Conservation (phyloP, 345 rosid genomes). For the Abelmoschus esculentus region DNA sequence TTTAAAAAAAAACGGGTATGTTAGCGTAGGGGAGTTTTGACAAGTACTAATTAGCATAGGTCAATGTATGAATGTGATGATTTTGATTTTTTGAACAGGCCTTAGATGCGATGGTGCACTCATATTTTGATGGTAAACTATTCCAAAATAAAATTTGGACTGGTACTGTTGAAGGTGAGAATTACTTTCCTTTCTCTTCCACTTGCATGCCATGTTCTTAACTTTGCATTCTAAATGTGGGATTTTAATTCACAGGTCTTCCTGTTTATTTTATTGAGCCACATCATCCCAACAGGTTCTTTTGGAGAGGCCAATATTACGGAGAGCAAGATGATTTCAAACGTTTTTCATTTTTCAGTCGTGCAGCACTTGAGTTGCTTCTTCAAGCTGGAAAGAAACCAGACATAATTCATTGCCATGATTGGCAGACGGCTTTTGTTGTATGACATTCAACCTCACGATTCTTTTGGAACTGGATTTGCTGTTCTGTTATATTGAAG, state of each 20-base stretch:
- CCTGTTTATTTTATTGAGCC: slow-evolving; percentile 97
- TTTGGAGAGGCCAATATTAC: slow-evolving; percentile 89
- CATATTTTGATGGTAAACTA: slow-evolving; percentile 76
- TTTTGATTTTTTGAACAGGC: slow-evolving; percentile 43
- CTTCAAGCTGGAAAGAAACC: slow-evolving; percentile 89
- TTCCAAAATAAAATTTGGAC: slow-evolving; percentile 88
- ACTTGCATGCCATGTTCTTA: slow-evolving; percentile 4
- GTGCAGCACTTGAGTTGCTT: slow-evolving; percentile 91
- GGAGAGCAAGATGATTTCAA: slow-evolving; percentile 93
- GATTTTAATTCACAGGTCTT: slow-evolving; percentile 54
- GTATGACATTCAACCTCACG: slow-evolving; percentile 34
- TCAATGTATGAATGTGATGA: neutral
- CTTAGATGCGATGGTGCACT: slow-evolving; percentile 66
- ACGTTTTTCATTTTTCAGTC: slow-evolving; percentile 92
- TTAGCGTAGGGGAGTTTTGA: neutral
- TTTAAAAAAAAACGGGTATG: slow-evolving; percentile 35
- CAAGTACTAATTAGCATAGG: slow-evolving; percentile 1
- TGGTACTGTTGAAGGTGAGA: slow-evolving; percentile 77
- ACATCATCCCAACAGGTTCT: slow-evolving; percentile 85
- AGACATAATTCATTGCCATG: slow-evolving; percentile 95
- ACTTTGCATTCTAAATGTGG: slow-evolving; percentile 25
- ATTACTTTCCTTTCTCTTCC: slow-evolving; percentile 6
- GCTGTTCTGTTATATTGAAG: slow-evolving; percentile 11
- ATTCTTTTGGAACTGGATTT: neutral
- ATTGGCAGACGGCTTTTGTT: slow-evolving; percentile 99